Conservation (phyloP, 768 basidiomycete species). For the Leucocoprinus sp. region DNA sequence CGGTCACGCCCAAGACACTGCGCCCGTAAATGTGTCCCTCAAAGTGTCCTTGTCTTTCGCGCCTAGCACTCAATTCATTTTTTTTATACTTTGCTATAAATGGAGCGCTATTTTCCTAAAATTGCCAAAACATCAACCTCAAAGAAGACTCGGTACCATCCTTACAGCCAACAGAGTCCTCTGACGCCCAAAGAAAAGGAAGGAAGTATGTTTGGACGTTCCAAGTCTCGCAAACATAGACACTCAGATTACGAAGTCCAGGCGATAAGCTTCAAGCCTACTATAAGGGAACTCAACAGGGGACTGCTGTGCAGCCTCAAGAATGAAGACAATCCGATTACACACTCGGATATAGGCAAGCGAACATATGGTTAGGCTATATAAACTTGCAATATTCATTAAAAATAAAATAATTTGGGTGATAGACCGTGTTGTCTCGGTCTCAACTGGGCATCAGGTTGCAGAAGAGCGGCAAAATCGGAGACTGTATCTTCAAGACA, state of each 20-base stretch:
- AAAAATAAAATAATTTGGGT: too few relatives aligned
- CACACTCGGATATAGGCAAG: conserved; percentile 56
- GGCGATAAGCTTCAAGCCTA: not conserved
- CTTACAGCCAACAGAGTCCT: not conserved
- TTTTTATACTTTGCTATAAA: not conserved
- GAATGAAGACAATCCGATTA: conserved; percentile 69
- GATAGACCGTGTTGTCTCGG: conserved; percentile 52
- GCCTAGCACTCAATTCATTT: not conserved
- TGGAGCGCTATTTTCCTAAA: conserved; percentile 14
- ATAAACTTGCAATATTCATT: too few relatives aligned
- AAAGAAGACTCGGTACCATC: conserved; percentile 13
- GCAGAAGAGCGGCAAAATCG: conserved; percentile 36
- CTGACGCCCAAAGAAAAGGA: not conserved
- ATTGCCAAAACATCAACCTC: conserved; percentile 14
- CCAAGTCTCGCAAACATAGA: not conserved
- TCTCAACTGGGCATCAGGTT: conserved; percentile 63
- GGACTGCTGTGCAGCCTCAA: conserved; percentile 54
- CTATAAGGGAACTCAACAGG: conserved; percentile 38
- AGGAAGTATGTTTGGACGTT: conserved; percentile 3
- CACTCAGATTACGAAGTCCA: conserved; percentile 1
- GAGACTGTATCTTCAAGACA: conserved; percentile 31
- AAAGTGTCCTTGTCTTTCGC: too few relatives aligned
- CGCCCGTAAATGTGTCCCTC: conserved; percentile 2
- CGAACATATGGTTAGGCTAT: conserved; percentile 61
- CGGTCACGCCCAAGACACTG: conserved; percentile 4